Evolutionary conservation across 768 basidiomycete genomes (phyloP).

Genomic region (Tylopilus sp.): DNA sequence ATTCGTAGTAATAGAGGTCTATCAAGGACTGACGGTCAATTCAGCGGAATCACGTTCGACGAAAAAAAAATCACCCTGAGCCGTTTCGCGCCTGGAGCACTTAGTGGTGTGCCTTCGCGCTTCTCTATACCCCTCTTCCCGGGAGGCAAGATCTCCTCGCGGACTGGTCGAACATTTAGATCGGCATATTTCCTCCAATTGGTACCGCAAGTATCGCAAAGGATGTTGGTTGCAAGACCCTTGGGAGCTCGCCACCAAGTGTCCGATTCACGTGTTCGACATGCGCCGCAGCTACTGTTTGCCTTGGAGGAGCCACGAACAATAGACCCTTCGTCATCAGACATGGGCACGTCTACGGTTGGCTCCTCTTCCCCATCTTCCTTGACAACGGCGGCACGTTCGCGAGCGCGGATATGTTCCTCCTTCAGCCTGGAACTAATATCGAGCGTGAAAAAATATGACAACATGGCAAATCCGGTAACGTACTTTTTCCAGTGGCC

Average conservation of each 20-base stretch:
- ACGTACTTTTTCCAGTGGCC: slow-evolving; percentile 82
- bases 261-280: slow-evolving; percentile 73
- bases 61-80: slow-evolving; percentile 45
- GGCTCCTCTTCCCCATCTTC: slow-evolving; percentile 26
- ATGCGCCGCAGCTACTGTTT: slow-evolving; percentile 72
- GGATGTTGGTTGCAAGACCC: slow-evolving; percentile 68
- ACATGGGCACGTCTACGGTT: slow-evolving; percentile 29
- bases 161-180: slow-evolving; percentile 66
- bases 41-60: neutral
- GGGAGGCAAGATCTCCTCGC: slow-evolving; percentile 58
- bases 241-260: slow-evolving; percentile 94
- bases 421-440: slow-evolving; percentile 63
- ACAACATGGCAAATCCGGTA: slow-evolving; percentile 1
- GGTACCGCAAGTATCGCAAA: slow-evolving; percentile 83
- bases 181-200: slow-evolving; percentile 95
- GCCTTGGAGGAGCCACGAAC: slow-evolving; percentile 53
- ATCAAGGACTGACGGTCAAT: neutral
- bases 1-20: slow-evolving; percentile 40
- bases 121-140: slow-evolving; percentile 45
- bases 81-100: slow-evolving; percentile 55
- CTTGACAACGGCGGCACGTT: slow-evolving; percentile 31
- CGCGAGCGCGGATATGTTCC: slow-evolving; percentile 54
- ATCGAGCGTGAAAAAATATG: slow-evolving; percentile 7
- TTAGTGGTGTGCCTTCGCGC: slow-evolving; percentile 58
- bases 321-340: slow-evolving; percentile 78